Conservation (phyloP, 345 rosid species). For the Limnanthes douglasii region DNA sequence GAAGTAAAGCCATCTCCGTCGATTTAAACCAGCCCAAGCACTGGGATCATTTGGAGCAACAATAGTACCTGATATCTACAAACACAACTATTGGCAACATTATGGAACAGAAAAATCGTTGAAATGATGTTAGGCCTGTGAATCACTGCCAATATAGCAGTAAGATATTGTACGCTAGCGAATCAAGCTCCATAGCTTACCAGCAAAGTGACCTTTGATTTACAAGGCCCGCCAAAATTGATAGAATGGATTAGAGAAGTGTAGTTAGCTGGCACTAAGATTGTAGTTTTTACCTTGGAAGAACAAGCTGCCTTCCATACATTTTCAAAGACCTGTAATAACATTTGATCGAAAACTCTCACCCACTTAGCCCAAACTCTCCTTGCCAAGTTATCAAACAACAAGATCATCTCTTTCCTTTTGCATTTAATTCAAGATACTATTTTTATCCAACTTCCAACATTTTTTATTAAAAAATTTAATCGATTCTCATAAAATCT, state of each 20-base stretch:
- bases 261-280: conserved; percentile 37
- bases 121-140: too few species aligned
- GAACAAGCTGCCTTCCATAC: conserved; percentile 79
- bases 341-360: not conserved
- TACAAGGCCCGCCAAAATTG: conserved; percentile 65
- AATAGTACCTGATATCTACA: conserved; percentile 58
- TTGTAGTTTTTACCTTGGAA: conserved; percentile 22
- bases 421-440: not conserved
- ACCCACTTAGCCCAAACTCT: not conserved
- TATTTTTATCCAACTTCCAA: not conserved
- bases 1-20: conserved; percentile 68
- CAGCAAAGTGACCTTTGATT: conserved; percentile 53
- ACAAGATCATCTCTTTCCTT: not conserved
- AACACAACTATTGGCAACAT: not conserved
- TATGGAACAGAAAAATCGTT: too few species aligned
- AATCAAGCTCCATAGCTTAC: conserved; percentile 18
- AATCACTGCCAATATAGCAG: too few species aligned
- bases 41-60: conserved; percentile 69
- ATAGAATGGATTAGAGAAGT: conserved; percentile 45
- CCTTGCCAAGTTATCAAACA: conserved; percentile 5
- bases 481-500: not conserved
- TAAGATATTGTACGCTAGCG: too few species aligned
- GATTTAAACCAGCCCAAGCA: conserved; percentile 60
- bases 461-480: not conserved
- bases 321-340: conserved; percentile 42